Evolutionary conservation across 805 yeast genomes (phyloP), one percentile per base, ranked within the genome.

Genomic region (Schizosaccharomyces japonicus): DNA sequence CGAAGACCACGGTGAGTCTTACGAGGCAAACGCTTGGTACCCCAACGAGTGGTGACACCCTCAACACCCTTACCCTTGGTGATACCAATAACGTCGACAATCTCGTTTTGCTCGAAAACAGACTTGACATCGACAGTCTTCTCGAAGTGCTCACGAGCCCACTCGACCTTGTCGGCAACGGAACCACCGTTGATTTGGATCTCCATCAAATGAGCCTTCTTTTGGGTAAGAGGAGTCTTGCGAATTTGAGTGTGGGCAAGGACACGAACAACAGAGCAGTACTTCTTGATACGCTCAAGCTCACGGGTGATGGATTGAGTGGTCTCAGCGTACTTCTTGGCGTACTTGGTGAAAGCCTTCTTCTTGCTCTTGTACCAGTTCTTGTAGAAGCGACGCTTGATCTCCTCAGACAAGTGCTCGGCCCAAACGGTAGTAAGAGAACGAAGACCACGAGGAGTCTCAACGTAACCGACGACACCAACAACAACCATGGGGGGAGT

Each of bases 11-110:
- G 85, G 73, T 90, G 99, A 70, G 99, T 90, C 93, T 90, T 90
- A 77, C 99, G 84, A 73, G 99, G 98, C 62, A 90, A 76, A 78
- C 80, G 85, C 85, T 85, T 92, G 80, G 98, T 90, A 69, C 99
- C 99, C 96, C 96, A 90, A 82, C 99, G 83, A 85, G 85, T 95
- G 76, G 99, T 90, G 65, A 87, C 95, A 85, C 99, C 99, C 75
- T 90, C 98, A 83, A 81, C 85, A 78, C 99, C 99, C 78, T 90
- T 95, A 90, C 99, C 99, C 78, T 81, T 87, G 80, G 98, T 90
- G 66, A 90, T 94, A 66, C 95, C 99, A 65, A 90, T 80, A 64
- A 82, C 96, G 64, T 90, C 99, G 63, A 90, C 78, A 79, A 81
- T 78, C 78, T 90, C 98, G 74, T 84, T 81, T 75, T 90, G 93